phyloP scores from a whole-genome alignment of 2,329 filamentous ascomycete genomes.

The Aspergillus novofumigatus region DNA sequence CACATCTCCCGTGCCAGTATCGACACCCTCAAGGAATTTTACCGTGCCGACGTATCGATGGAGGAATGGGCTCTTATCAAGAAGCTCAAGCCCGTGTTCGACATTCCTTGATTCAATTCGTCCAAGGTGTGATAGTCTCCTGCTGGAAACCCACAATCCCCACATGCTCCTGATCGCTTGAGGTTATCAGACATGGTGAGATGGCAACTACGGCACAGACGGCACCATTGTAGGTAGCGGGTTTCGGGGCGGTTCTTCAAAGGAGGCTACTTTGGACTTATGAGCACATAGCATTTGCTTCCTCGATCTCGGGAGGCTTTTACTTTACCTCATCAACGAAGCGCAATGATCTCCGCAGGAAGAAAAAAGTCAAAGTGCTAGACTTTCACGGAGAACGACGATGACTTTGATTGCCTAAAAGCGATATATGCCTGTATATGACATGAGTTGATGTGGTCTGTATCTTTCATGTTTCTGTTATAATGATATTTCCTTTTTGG shows the following conservation, averaged over 20 bases:
- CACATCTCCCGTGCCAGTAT: slow-evolving; percentile 83
- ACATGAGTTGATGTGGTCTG: slow-evolving; percentile 21
- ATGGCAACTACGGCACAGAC: background rate
- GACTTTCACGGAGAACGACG: slow-evolving; percentile 26
- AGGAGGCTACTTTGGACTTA: background rate
- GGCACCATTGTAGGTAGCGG: background rate
- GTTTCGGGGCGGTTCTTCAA: background rate
- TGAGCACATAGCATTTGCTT: background rate
- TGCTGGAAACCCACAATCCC: background rate
- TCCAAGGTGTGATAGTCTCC: background rate
- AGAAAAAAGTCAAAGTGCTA: slow-evolving; percentile 13
- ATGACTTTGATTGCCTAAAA: slow-evolving; percentile 22
- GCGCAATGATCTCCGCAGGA: background rate
- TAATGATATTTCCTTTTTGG: slow-evolving; percentile 10
- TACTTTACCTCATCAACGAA: background rate
- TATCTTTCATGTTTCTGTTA: slow-evolving; percentile 19
- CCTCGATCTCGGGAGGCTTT: background rate
- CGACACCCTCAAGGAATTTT: slow-evolving; percentile 94
- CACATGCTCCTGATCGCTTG: background rate
- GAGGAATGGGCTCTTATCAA: slow-evolving; percentile 95
- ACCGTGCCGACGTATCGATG: slow-evolving; percentile 77
- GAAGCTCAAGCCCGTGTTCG: slow-evolving; percentile 92
- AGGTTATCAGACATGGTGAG: background rate
- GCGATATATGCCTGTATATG: slow-evolving; percentile 26
- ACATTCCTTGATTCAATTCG: slow-evolving; percentile 60